Base-by-base conservation (phyloP, 305 asterid species). In the Stenogyne calaminthoides region DNA sequence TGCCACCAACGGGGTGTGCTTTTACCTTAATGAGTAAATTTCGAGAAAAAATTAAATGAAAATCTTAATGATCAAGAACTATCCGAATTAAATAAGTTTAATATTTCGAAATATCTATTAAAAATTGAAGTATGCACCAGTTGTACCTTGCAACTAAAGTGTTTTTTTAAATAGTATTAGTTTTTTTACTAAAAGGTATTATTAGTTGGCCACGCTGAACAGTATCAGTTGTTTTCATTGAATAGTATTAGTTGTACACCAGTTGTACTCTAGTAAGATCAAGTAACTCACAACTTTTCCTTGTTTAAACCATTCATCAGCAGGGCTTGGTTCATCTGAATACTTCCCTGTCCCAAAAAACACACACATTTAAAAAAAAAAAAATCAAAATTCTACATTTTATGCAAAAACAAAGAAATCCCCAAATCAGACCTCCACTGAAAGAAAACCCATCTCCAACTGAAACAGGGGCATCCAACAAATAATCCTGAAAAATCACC, bases 401-500 rank as follows among this genome's bases (percentile, higher is more conserved):
- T 40, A 37, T 16, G 3, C 9, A 12, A 49, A n/a, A 16, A 52
- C 59, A 37, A 8, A 19, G 12, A 2, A 62, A 60, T 67, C n/a
- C 36, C 59, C 11, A 49, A 49, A 67, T 46, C 77, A 61, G 57
- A 91, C 98, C 98, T 83, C 98, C 98, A 68, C 96, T 91, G 72
- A 94, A 94, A 66, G 97, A 86, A 84, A 94, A 94, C 2, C 96
- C 98, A 75, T 94, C 98, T 67, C 98, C 96, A 32, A 77, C 67
- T 16, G 95, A 87, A 78, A 69, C 90, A 19, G 96, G 93, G 75
- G 96, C 97, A 74, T 93, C 96, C 83, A 91, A 57, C 77, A 83
- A 87, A 82, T 89, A 88, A 40, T 90, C 97, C 97, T 93, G 77
- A 60, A 71, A 74, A 54, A 52, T 34, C 52, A 56, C 3, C 15